Evolutionary conservation across 2,329 filamentous ascomycete species (phyloP).

Genomic region (Ilyonectria robusta): DNA sequence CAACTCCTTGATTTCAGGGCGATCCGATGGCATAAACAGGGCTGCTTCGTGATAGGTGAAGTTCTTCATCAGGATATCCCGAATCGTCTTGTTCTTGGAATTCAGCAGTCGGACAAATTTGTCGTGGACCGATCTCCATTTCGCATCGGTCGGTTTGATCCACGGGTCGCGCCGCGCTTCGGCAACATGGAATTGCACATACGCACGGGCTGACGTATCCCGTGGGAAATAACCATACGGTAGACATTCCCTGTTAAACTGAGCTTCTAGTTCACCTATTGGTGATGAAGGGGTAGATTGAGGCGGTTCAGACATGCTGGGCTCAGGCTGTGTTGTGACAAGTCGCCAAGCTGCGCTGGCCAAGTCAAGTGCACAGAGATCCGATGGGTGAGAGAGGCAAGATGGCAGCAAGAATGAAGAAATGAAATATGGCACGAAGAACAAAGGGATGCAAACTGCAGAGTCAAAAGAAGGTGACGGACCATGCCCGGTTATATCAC

Average conservation of each 20-base stretch:
- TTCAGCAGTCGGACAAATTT: conserved; percentile 50
- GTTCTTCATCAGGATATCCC: conserved; percentile 49
- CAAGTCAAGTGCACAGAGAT: background rate
- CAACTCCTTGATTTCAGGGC: conserved; percentile 46
- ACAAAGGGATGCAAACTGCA: background rate
- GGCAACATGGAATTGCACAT: background rate
- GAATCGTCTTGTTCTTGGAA: conserved; percentile 38
- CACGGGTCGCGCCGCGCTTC: conserved; percentile 38
- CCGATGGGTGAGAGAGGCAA: background rate
- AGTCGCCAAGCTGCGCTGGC: too few species aligned
- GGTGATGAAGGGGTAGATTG: background rate
- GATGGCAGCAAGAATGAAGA: background rate
- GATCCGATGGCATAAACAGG: conserved; percentile 49
- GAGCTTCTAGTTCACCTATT: too few species aligned
- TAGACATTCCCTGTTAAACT: too few species aligned
- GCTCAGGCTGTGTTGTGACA: too few species aligned
- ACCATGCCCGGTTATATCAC: background rate
- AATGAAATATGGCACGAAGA: background rate
- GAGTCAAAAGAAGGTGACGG: background rate
- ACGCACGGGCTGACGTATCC: too few species aligned
- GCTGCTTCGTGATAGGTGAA: conserved; percentile 54
- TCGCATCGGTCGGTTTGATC: conserved; percentile 42
- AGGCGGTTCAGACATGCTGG: too few species aligned
- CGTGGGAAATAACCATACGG: too few species aligned
- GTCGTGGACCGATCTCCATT: conserved; percentile 46